phyloP scores from a whole-genome alignment of 495 filamentous ascomycete species.

The Neurospora terricola region DNA sequence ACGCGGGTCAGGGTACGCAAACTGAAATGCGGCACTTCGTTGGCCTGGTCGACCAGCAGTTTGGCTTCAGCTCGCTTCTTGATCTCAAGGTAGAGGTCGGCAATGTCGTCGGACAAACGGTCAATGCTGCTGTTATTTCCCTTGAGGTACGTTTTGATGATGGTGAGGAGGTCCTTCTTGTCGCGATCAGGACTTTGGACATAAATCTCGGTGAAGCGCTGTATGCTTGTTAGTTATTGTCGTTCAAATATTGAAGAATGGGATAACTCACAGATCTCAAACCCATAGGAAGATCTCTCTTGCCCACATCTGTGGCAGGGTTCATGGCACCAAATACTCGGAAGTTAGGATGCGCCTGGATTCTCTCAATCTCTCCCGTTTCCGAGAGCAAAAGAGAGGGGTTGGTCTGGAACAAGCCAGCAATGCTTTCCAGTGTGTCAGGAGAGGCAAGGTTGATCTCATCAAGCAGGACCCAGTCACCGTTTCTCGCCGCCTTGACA shows the following conservation, averaged over 20 bases:
- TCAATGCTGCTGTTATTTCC: slow-evolving; percentile 54
- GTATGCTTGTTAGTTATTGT: slow-evolving; percentile 40
- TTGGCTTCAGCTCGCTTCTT: slow-evolving; percentile 74
- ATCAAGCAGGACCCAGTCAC: slow-evolving; percentile 88
- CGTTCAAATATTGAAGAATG: fast-evolving
- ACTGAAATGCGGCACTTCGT: slow-evolving; percentile 91
- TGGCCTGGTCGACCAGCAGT: slow-evolving; percentile 82
- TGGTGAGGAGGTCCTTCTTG: slow-evolving; percentile 66
- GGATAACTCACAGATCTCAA: slow-evolving; percentile 8
- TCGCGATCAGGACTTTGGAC: slow-evolving; percentile 81
- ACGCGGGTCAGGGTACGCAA: slow-evolving; percentile 89
- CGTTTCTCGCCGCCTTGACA: slow-evolving; percentile 82
- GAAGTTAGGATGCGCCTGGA: slow-evolving; percentile 86
- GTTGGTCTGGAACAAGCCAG: slow-evolving; percentile 66
- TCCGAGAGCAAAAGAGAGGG: slow-evolving; percentile 86
- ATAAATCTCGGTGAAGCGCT: slow-evolving; percentile 89
- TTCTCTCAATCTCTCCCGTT: slow-evolving; percentile 78
- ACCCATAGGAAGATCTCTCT: slow-evolving; percentile 80
- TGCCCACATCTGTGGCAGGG: slow-evolving; percentile 93
- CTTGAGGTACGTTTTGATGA: slow-evolving; percentile 80
- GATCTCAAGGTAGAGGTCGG: slow-evolving; percentile 74
- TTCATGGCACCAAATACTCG: slow-evolving; percentile 99
- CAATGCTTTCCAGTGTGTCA: slow-evolving; percentile 88
- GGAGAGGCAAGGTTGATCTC: slow-evolving; percentile 95
- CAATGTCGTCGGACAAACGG: slow-evolving; percentile 63